Conservation (phyloP, 169 alveolate genomes). For the Eimeria praecox region DNA sequence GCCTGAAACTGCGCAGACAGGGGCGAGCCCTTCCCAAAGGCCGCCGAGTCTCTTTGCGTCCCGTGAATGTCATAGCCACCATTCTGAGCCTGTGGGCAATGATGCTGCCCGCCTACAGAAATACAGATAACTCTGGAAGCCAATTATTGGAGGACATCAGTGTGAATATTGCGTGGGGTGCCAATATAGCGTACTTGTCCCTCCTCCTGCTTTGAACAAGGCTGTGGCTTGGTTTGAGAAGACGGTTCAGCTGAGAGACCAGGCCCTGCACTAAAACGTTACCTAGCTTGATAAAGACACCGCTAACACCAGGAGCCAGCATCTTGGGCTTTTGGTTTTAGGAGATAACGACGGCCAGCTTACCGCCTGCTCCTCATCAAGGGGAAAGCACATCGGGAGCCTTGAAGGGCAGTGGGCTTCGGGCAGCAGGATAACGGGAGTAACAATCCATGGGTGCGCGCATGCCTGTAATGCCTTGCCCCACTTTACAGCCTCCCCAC, state of each 20-base stretch:
- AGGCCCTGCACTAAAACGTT: not conserved
- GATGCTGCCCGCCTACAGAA: not conserved
- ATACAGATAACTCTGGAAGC: not conserved
- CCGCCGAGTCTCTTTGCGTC: not conserved
- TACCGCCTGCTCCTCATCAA: not conserved
- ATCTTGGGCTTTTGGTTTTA: not conserved
- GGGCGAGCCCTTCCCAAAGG: not conserved
- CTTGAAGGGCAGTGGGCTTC: not conserved
- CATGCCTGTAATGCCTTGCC: not conserved
- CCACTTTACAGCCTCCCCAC: not conserved
- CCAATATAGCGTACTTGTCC: not conserved
- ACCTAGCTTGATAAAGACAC: not conserved
- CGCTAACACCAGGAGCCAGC: not conserved
- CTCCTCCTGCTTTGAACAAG: not conserved
- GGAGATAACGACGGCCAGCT: not conserved
- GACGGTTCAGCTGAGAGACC: not conserved
- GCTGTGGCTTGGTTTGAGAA: not conserved
- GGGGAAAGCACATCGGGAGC: not conserved
- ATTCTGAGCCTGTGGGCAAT: not conserved
- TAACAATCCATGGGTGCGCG: not conserved
- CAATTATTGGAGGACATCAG: not conserved
- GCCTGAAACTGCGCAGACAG: constrained; percentile 19
- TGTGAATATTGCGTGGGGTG: constrained; percentile 1
- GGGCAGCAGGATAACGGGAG: not conserved
- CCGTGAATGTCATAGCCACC: not conserved